These are phyloP conservation scores for Lycium barbarum DNA, from an alignment of 257 asterid genomes.

Conservation along the genomic window DNA sequence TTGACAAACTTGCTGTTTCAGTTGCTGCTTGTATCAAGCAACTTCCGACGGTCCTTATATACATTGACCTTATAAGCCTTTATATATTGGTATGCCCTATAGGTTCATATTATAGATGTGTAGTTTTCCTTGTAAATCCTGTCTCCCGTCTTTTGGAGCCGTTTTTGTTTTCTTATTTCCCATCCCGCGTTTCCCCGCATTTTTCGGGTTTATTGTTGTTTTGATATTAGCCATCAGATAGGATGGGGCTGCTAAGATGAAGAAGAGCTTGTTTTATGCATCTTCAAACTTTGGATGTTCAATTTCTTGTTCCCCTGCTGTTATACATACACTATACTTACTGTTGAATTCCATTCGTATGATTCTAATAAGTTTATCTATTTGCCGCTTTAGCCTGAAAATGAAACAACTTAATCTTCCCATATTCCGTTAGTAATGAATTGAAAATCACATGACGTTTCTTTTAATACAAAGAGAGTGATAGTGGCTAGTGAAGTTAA, in stretches of 20 bases:
- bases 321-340: neutral
- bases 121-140: conserved; percentile 27
- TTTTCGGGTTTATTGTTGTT: conserved; percentile 22
- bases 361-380: neutral
- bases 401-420: neutral
- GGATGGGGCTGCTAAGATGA: conserved; percentile 17
- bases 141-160: conserved; percentile 29
- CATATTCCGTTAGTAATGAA: neutral
- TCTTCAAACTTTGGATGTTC: conserved; percentile 7
- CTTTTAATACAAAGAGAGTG: too few relatives aligned
- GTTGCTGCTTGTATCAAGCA: conserved; percentile 45
- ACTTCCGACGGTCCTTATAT: neutral
- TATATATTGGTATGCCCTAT: conserved; percentile 5
- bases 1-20: conserved; percentile 43
- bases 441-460: neutral
- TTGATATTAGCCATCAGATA: conserved; percentile 15
- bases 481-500: neutral
- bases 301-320: neutral
- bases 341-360: neutral
- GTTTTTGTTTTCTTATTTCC: conserved; percentile 5
- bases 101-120: conserved; percentile 30
- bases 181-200: neutral
- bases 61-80: conserved; percentile 12
- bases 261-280: conserved; percentile 26
- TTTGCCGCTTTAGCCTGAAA: neutral